Evolutionary conservation across 2,329 filamentous ascomycete genomes (phyloP), one percentile per base, ranked within the genome.

Genomic region (Microsporum audouinii): DNA sequence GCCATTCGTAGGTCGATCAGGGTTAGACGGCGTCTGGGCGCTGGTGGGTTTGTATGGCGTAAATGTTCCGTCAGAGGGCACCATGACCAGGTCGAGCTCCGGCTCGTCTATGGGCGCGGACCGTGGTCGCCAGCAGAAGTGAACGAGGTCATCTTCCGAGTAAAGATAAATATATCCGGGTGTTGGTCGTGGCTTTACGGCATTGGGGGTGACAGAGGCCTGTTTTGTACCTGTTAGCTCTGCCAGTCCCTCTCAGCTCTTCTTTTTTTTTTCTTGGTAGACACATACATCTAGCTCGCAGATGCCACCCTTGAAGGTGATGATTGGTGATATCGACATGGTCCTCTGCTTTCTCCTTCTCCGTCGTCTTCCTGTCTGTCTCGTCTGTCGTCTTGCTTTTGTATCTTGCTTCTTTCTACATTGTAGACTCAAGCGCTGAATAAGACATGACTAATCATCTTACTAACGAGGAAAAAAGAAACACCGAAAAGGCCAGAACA

Each of bases 71-170:
- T 99, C 95, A 60, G 83, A 82, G 27, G 94, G 92, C 59, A 99
- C 86, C 89, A 96, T 96, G 69, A 96, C 84, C 41, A 99, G 83
- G 72, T 99, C 91, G 65, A 96, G 78, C 63, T 94, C 88, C 62
- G 91, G 87, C 62, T 88, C 78, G 65, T 88, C 83, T 66, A 89
- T 76, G 27, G 86, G 79, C 62, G 84, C 83, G 66, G 80, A 82
- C 66, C 94, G 87, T 69, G 89, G 86, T 66, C 91, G 88, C 95
- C 95, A 99, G 83, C 91, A 96, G 78, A 99, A 96, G 78, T 96
- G 91, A 63, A 95, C 82, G 63, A 99, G 83, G 59, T 96, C 92
- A 86, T 96, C 92, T 80, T 95, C 91, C 58, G 82, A 82, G 76
- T 94, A 96, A 60, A 97, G 85, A 74, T 95, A 97, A 71, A 97